Base-by-base conservation (phyloP, 352 stramenopile species). In the Phytophthora multivora region DNA sequence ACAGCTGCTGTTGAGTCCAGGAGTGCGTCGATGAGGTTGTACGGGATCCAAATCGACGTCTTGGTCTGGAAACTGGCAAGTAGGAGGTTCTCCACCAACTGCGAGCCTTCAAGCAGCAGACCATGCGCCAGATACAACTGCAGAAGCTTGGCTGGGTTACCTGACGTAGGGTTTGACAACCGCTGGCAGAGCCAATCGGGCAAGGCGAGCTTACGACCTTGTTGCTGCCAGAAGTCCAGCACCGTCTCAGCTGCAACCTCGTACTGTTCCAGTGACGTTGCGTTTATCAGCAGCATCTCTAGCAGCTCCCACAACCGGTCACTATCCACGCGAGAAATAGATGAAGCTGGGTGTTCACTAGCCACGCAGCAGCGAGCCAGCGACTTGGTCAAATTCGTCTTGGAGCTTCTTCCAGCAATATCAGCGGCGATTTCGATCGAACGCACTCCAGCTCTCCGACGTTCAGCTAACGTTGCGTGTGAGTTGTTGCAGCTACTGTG, bases 321-420 rank as follows among this genome's bases (percentile, higher is more conserved):
- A 50, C 47, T 80, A 46, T 62, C 71, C 4, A 21, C 65, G 39
- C 54, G 47, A 13, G 67, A 58, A 10, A 79, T 67, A 1, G 68
- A 73, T 4, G 60, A 58, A 5, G 63, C 36, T 18, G 63, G 42
- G 16, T 83, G 66, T 26, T 77, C 73, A 12, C 73, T 83, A 1
- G 79, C 68, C 26, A 89, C 80, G 19, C 83, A 92, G 42, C 88
- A 89, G 15, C 80, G 79, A 25, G 79, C 69, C 13, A 92, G 53
- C 6, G 81, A 93, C 50, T 83, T 87, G 12, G 77, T 93, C 52
- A 93, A 69, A 8, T 52, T 68, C 4, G 41, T 15, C n/a, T 41
- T 42, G 10, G 61, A 63, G 13, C 43, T 36, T 40, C 48, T 52
- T 5, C 41, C 12, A 1, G 70, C 71, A 59, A 92, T 89, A 7